phyloP scores from a whole-genome alignment of 2,329 filamentous ascomycete species.

The Cytospora piceae region DNA sequence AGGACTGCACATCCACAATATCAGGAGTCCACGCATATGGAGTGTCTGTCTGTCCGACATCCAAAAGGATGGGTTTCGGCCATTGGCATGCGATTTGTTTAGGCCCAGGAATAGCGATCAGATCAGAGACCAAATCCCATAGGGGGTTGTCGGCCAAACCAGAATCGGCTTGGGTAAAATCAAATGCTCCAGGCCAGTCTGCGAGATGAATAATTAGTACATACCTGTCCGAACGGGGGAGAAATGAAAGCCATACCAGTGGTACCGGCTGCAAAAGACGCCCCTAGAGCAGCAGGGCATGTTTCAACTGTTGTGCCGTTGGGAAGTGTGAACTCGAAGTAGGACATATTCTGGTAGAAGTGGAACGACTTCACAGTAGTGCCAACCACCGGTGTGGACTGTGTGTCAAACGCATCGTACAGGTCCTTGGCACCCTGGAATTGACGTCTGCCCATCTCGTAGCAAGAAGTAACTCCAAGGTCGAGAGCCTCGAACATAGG shows the following conservation, averaged over 20 bases:
- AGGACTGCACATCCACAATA: constrained; percentile 82
- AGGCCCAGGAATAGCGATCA: constrained; percentile 69
- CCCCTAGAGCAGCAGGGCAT: constrained; percentile 84
- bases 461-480: constrained; percentile 74
- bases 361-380: constrained; percentile 77
- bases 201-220: not conserved
- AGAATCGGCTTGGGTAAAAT: constrained; percentile 84
- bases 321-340: constrained; percentile 71
- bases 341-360: constrained; percentile 76
- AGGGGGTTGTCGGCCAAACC: constrained; percentile 74
- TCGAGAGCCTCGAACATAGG: constrained; percentile 69
- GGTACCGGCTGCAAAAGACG: constrained; percentile 88
- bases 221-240: not conserved
- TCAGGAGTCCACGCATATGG: constrained; percentile 90
- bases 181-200: constrained; percentile 84
- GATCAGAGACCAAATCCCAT: constrained; percentile 74
- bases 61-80: constrained; percentile 82
- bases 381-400: constrained; percentile 59
- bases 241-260: constrained; percentile 43
- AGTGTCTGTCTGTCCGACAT: constrained; percentile 74
- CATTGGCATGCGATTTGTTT: constrained; percentile 75
- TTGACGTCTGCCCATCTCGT: constrained; percentile 72
- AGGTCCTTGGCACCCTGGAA: constrained; percentile 60
- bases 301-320: constrained; percentile 74
- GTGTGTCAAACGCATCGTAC: constrained; percentile 51